Evolutionary conservation across 2,329 filamentous ascomycete genomes (phyloP).

Genomic region (Trichoderma harzianum): DNA sequence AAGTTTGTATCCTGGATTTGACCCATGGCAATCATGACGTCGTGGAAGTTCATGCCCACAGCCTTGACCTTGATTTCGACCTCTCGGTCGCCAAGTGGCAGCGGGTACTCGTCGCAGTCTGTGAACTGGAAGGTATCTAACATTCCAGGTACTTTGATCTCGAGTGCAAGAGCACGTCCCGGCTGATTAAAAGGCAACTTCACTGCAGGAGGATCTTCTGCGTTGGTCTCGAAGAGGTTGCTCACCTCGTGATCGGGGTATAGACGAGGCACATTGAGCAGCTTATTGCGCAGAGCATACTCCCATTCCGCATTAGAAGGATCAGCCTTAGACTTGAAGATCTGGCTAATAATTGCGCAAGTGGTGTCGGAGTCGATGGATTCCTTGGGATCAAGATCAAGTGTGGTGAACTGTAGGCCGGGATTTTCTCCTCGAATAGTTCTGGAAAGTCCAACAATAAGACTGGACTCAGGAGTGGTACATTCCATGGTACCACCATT

Average conservation of each 20-base stretch:
- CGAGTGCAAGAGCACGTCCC: neutral
- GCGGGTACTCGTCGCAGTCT: neutral
- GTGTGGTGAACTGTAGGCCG: neutral
- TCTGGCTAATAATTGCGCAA: neutral
- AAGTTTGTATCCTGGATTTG: neutral
- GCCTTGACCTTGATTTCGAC: neutral
- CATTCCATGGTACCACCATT: neutral
- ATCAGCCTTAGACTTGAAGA: neutral
- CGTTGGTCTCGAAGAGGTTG: neutral
- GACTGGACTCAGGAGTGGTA: neutral
- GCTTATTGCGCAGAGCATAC: neutral
- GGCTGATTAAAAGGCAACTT: neutral
- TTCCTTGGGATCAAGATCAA: neutral
- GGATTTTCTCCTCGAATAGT: neutral
- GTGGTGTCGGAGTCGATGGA: neutral
- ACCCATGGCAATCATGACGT: neutral
- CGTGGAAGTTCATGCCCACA: neutral
- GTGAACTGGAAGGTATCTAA: neutral
- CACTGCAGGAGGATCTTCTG: neutral
- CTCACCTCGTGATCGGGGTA: neutral
- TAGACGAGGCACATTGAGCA: neutral
- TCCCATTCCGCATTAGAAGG: neutral
- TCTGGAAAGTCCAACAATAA: neutral
- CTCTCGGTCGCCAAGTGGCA: neutral
- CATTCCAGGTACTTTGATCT: neutral